Percentiles rank a stretch among this genome's conserved stretches.
These are phyloP conservation scores for Fusarium multiceps DNA, from an alignment of 2,329 filamentous ascomycete species.

Conservation along the genomic window DNA sequence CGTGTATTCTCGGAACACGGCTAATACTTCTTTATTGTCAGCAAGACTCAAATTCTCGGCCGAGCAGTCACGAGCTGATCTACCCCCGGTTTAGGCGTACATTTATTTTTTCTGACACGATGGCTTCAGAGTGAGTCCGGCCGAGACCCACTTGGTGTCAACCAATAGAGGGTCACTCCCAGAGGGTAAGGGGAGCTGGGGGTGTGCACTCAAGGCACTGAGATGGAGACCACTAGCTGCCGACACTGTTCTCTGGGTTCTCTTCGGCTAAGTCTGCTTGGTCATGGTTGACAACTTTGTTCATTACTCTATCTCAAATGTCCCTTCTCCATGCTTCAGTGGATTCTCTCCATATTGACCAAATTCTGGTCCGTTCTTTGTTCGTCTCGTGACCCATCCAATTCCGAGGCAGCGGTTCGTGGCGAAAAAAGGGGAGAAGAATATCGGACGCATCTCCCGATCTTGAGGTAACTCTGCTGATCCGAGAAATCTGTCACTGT, in stretches of 20 bases:
- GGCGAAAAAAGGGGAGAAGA: neutral
- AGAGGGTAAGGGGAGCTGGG: conserved; percentile 29
- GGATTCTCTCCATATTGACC: neutral
- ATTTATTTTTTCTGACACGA: conserved; percentile 30
- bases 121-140: conserved; percentile 35
- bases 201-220: neutral
- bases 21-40: neutral
- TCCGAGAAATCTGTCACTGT: neutral
- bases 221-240: neutral
- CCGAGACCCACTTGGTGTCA: conserved; percentile 15
- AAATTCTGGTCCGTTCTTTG: conserved; percentile 6
- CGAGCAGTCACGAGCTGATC: conserved; percentile 32
- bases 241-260: neutral
- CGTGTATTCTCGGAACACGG: conserved; percentile 22
- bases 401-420: conserved; percentile 22
- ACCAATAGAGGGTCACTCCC: neutral
- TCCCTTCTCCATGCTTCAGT: neutral
- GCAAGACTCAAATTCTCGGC: conserved; percentile 24
- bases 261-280: conserved; percentile 20
- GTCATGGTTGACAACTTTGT: conserved; percentile 31
- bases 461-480: conserved; percentile 8
- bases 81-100: conserved; percentile 21
- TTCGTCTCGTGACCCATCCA: conserved; percentile 21
- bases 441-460: conserved; percentile 2
- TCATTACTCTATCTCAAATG: conserved; percentile 25